Percentiles rank a stretch among this genome's conserved stretches.
Conservation (phyloP, 108 stramenopile species). For the Nitzschia sp. region DNA sequence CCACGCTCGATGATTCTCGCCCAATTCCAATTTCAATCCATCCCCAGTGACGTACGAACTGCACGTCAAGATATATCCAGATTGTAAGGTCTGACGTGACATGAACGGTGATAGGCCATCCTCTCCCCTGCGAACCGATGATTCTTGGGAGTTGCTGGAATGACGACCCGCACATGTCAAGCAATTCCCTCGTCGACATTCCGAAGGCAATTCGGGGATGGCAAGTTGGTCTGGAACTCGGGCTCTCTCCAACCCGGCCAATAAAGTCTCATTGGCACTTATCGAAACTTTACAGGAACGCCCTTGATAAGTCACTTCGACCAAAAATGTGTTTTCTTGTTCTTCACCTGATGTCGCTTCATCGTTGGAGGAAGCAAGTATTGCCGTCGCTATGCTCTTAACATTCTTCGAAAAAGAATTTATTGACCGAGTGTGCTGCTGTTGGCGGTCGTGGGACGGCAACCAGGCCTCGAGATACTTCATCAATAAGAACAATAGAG, state of each 20-base stretch:
- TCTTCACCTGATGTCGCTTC: no score
- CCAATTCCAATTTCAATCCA: slow-evolving; percentile 57
- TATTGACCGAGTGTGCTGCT: no score
- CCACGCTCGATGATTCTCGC: slow-evolving; percentile 56
- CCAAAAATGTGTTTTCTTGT: neutral
- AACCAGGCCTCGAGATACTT: no score
- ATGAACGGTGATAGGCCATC: slow-evolving; percentile 67
- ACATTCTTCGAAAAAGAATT: no score
- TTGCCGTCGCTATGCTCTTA: neutral
- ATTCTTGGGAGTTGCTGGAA: slow-evolving; percentile 3
- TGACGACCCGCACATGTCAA: slow-evolving; percentile 62
- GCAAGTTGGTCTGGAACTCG: slow-evolving; percentile 25
- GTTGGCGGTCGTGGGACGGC: no score
- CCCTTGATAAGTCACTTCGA: slow-evolving; percentile 37
- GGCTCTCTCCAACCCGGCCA: slow-evolving; percentile 41
- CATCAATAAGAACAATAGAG: no score
- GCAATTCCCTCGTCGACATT: slow-evolving; percentile 80
- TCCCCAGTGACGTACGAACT: slow-evolving; percentile 53
- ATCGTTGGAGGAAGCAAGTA: no score
- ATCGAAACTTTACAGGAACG: slow-evolving; percentile 23
- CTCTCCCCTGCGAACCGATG: slow-evolving; percentile 2
- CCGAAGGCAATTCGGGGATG: slow-evolving; percentile 56
- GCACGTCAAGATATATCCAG: slow-evolving; percentile 65
- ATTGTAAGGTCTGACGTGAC: slow-evolving; percentile 29
- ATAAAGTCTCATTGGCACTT: slow-evolving; percentile 33